These are phyloP conservation scores for Golubevia pallescens DNA, from an alignment of 1,284 basidiomycete genomes.

Conservation along the genomic window DNA sequence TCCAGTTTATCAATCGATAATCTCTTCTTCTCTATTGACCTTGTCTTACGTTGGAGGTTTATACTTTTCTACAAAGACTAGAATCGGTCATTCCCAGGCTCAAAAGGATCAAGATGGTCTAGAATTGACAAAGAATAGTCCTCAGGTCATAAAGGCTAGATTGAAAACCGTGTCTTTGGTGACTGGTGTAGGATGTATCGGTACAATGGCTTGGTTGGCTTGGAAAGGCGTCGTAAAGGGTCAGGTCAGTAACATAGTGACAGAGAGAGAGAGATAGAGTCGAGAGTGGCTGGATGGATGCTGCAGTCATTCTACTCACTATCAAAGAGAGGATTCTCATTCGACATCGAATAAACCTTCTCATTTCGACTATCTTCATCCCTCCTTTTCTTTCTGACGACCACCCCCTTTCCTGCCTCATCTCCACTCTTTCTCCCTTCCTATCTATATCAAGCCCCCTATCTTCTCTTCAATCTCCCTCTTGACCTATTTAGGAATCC, in stretches of 20 bases:
- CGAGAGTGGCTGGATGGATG: slow-evolving; percentile 4
- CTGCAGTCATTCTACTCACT: slow-evolving; percentile 18
- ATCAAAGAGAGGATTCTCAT: slow-evolving; percentile 9
- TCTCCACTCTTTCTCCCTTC: slow-evolving; percentile 37
- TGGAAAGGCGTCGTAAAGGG: slow-evolving; percentile 18
- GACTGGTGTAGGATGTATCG: slow-evolving; percentile 7
- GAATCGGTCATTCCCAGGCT: slow-evolving; percentile 11
- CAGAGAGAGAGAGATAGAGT: not conserved
- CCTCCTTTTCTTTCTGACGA: not conserved
- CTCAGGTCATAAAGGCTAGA: slow-evolving; percentile 9
- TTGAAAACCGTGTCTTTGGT: slow-evolving; percentile 16
- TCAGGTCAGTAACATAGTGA: slow-evolving; percentile 16
- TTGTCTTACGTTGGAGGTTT: slow-evolving; percentile 67
- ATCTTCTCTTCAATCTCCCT: slow-evolving; percentile 14
- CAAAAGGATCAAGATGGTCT: slow-evolving; percentile 16
- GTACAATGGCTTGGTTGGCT: not conserved
- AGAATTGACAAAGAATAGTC: slow-evolving; percentile 12
- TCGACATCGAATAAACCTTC: not conserved
- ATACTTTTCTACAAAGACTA: slow-evolving; percentile 64
- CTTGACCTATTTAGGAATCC: slow-evolving; percentile 30
- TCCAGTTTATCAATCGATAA: no score
- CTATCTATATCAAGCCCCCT: no score
- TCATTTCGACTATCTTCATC: slow-evolving; percentile 11
- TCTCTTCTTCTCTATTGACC: slow-evolving; percentile 64
- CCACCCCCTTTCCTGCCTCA: slow-evolving; percentile 37